Percentiles rank a stretch among this genome's conserved stretches.
These are phyloP conservation scores for Pythium aphanidermatum DNA, from an alignment of 352 stramenopile genomes.

Conservation along the genomic window DNA sequence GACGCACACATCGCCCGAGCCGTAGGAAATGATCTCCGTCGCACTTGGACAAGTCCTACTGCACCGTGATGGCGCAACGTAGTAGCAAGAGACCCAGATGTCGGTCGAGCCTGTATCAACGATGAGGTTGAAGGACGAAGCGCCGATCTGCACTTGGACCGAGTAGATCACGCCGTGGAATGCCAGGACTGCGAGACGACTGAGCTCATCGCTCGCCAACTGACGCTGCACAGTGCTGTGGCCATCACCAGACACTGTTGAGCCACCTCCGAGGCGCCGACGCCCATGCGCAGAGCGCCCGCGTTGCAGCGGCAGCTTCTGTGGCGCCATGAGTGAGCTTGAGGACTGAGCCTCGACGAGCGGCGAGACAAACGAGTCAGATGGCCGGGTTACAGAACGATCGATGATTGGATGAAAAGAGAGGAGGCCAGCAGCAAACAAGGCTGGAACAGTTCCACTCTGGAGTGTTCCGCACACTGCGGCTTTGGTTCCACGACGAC, in stretches of 20 bases:
- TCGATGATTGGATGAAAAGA: no score
- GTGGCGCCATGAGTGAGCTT: no score
- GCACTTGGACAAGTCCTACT: conserved; percentile 31
- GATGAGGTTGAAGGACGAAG: conserved; percentile 37
- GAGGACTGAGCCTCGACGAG: no score
- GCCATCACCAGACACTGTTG: background rate
- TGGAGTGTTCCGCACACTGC: no score
- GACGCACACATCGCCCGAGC: conserved; percentile 63
- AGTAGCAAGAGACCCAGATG: conserved; percentile 68
- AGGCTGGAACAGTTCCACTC: no score
- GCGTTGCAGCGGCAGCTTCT: no score
- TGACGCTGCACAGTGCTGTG: background rate
- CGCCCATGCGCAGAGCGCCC: no score
- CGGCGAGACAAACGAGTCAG: no score
- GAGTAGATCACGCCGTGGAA: conserved; percentile 66
- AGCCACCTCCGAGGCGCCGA: no score
- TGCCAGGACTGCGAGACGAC: conserved; percentile 35
- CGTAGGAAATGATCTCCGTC: conserved; percentile 49
- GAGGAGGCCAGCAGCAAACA: no score
- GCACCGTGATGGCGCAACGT: conserved; percentile 34
- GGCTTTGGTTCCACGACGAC: no score
- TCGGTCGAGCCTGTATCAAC: conserved; percentile 78
- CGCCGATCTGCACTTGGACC: conserved; percentile 40
- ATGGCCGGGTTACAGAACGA: no score
- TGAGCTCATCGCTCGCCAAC: background rate